These are phyloP conservation scores for Geotrichum australiense DNA, from an alignment of 1,139 yeast species.

Conservation along the genomic window DNA sequence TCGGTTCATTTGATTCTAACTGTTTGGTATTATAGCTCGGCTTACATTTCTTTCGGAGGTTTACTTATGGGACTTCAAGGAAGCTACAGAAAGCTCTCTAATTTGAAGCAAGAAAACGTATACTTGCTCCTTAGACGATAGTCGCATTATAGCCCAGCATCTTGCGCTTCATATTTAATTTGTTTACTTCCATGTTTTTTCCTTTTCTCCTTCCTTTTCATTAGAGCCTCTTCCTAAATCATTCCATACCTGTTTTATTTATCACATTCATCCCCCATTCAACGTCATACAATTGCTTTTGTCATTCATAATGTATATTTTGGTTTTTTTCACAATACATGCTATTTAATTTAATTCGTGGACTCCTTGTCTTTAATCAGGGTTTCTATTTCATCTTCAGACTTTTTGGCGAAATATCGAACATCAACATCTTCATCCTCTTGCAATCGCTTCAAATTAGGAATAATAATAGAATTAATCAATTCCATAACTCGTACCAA, in stretches of 20 bases:
- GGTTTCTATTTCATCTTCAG: slow-evolving; percentile 30
- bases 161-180: not conserved
- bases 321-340: too few relatives aligned
- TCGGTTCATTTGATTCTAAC: not conserved
- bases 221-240: not conserved
- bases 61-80: slow-evolving; percentile 92
- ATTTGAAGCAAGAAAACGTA: slow-evolving; percentile 89
- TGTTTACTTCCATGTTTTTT: not conserved
- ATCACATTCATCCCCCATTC: not conserved
- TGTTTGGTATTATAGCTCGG: slow-evolving; percentile 46
- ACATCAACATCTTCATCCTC: slow-evolving; percentile 84
- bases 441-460: slow-evolving; percentile 56
- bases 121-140: slow-evolving; percentile 78
- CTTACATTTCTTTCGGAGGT: slow-evolving; percentile 94
- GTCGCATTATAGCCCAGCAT: too few relatives aligned
- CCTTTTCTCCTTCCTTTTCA: not conserved
- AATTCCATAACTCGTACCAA: slow-evolving; percentile 33
- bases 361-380: slow-evolving; percentile 8
- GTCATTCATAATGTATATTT: too few relatives aligned
- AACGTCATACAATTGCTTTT: not conserved
- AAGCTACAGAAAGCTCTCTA: slow-evolving; percentile 79
- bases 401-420: slow-evolving; percentile 69
- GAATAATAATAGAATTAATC: slow-evolving; percentile 50
- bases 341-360: not conserved
- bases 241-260: not conserved